Percentiles rank a stretch among this genome's conserved stretches.
These are phyloP conservation scores for Eucalyptus lansdowneana DNA, from an alignment of 345 rosid species.

Conservation along the genomic window DNA sequence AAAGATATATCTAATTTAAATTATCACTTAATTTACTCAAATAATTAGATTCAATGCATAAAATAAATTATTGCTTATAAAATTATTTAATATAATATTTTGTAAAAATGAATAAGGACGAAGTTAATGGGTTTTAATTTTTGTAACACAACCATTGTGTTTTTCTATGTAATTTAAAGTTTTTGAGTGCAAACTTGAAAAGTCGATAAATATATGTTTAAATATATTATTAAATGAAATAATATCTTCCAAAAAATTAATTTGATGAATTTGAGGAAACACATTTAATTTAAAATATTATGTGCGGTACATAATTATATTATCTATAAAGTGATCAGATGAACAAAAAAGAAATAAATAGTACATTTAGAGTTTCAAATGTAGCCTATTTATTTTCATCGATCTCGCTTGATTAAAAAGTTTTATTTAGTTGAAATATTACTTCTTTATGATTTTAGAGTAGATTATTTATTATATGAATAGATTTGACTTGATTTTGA, in stretches of 20 bases:
- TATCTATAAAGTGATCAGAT: not conserved
- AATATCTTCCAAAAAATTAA: not conserved
- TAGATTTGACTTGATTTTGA: not conserved
- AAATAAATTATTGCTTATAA: no score
- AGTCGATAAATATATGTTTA: not conserved
- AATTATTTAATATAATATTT: no score
- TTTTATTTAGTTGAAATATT: not conserved
- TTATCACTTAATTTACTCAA: not conserved
- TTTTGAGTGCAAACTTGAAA: not conserved
- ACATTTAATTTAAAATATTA: not conserved
- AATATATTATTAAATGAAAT: not conserved
- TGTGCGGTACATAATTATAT: not conserved
- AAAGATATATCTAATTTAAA: not conserved
- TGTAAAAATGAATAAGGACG: not conserved
- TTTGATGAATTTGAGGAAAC: not conserved
- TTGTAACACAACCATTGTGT: not conserved
- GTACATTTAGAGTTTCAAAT: not conserved
- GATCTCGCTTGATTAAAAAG: accelerated
- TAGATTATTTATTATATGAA: not conserved
- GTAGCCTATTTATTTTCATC: not conserved
- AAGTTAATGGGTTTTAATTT: not conserved
- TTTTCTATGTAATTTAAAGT: not conserved
- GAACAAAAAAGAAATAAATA: not conserved
- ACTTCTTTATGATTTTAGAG: not conserved
- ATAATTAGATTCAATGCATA: not conserved